Base-by-base conservation (phyloP, 2,329 filamentous ascomycete species). In the Aspergillus terreus region DNA sequence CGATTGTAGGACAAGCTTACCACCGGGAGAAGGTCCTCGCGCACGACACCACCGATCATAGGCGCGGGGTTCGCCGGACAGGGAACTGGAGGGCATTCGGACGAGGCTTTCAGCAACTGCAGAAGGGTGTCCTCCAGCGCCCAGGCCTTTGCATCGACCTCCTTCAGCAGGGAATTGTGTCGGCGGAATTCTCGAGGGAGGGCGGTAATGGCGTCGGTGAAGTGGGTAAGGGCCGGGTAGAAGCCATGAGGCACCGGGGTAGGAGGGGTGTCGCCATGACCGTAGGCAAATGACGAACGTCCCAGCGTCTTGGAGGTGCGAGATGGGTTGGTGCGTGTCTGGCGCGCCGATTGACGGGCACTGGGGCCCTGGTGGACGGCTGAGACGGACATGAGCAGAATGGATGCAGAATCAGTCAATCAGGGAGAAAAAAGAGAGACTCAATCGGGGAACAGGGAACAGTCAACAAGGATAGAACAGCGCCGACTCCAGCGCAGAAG, bases 111-210 rank as follows among this genome's bases (percentile, higher is more conserved):
- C 62, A 95, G 82, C 55, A 95, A 80, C 65, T 87, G 82, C 65
- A 87, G 85, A 52, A 99, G 80, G 64, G 86, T 82, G 62, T 94
- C 87, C 69, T 96, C 90, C 6, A 94, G 88, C 23, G 85, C 85
- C 72, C 92, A 94, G 58, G 95, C 88, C 75, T 99, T 99, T 57
- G 92, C 92, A 76, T 99, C 94, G 44, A 97, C 94, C 75, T 99
- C 94, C 71, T 96, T 96, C 61, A 99, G 80, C 51, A 97, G 82
- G 32, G 92, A 96, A 63, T 96, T 96, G 71, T 99, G 92, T 67
- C 91, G 86, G 62, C 96, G 90, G 46, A 96, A 89, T 75, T 99
- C 94, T 70, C 92, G 92, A 4, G 94, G 94, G 23, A 99, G 82
- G 36, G 92, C 92, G 47, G 90, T 86, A 67, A 97, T 90, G 57